Base-by-base conservation (phyloP, 169 alveolate species). In the Plasmodium vinckei region DNA sequence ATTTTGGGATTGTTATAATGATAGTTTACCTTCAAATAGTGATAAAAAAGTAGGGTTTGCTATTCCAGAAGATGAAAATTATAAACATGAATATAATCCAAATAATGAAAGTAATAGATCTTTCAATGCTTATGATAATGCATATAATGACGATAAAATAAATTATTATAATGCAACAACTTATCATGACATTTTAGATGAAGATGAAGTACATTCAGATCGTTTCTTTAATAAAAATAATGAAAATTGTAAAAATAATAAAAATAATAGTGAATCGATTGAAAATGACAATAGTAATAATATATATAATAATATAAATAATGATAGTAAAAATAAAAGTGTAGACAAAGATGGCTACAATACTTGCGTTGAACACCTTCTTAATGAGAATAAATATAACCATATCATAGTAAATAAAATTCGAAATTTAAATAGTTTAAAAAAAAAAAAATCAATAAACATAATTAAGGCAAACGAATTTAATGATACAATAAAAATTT, bases 181-280 rank as follows among this genome's bases (percentile, higher is more conserved):
- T 1, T 82, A 68, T 49, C 84, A 82, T 39, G 90, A 82, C 56
- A 54, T 57, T 39, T 25, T 42, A 54, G 90, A 82, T 68, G 84
- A 67, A 82, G 72, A 46, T 25, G 44, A 82, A 19, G 42, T 4
- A 33, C 3, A 3, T 33, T 3, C 23, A 5, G 25, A 59, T 15
- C 19, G 42, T n/a, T 23, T 15, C 23, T 17, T n/a, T n/a, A 46
- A 19, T 21, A 27, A n/a, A 27, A 27, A 69, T 39, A 21, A 56
- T 21, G 25, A 15, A 15, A 23, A 21, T 10, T 51, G 59, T 51
- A 9, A 12, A 13, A 13, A 15, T 51, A 51, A 7, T 13, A 5
- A 15, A 12, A 15, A 15, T 51, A 15, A 12, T 51, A 15, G 9
- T 12, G n/a, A 12, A 13, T 7, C 23, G 0, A 15, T 2, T 13